Conservation (phyloP, 257 asterid genomes). For the Nicotiana attenuata region DNA sequence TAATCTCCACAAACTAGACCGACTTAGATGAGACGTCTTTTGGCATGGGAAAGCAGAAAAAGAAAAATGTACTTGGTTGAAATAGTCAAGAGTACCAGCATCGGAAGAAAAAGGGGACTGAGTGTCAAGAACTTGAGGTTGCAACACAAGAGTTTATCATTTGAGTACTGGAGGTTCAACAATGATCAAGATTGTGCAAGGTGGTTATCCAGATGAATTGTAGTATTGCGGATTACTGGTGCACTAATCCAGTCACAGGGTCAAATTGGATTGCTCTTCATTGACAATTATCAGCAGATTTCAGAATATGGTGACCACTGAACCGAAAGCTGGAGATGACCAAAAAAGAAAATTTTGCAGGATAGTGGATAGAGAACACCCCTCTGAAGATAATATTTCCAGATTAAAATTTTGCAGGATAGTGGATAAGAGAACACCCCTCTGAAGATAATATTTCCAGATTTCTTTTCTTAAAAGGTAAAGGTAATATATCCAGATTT, state of each 20-base stretch:
- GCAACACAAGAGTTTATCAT: not conserved
- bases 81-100: not conserved
- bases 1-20: not conserved
- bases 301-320: not conserved
- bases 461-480: no score
- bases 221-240: not conserved
- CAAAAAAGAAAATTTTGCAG: not conserved
- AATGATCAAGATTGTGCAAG: not conserved
- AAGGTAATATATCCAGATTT: not conserved
- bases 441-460: not conserved
- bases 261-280: not conserved
- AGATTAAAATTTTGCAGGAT: not conserved
- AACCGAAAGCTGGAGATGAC: not conserved
- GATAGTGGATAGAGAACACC: not conserved
- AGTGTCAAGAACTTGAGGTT: not conserved
- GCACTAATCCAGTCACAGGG: not conserved
- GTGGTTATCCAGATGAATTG: not conserved
- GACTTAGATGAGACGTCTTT: not conserved
- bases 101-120: not conserved
- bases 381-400: not conserved
- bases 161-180: not conserved
- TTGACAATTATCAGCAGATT: not conserved
- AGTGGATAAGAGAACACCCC: not conserved
- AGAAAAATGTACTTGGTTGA: not conserved
- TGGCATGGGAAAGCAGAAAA: not conserved